Conservation (phyloP, 805 yeast genomes). For the Candida rishiriensis region DNA sequence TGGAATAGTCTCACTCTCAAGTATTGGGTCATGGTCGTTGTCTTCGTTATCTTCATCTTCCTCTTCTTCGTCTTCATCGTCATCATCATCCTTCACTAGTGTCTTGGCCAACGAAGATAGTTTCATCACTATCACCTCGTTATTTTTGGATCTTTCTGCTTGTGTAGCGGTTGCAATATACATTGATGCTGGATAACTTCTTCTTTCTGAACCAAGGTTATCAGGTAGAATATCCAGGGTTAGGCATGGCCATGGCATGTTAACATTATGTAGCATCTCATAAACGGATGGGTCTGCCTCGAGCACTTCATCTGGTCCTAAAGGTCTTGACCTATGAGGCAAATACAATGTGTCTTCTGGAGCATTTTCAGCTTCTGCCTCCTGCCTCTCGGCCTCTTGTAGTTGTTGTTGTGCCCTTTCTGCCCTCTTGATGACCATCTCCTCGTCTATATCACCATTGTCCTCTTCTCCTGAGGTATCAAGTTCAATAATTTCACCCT, state of each 20-base stretch:
- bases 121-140: conserved; percentile 81
- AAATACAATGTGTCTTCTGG: conserved; percentile 51
- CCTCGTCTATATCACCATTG: conserved; percentile 33
- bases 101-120: conserved; percentile 81
- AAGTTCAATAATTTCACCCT: conserved; percentile 80
- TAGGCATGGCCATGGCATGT: conserved; percentile 95
- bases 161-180: conserved; percentile 91
- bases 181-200: conserved; percentile 82
- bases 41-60: conserved; percentile 72
- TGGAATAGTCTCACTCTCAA: conserved; percentile 80
- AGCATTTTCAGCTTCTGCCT: conserved; percentile 29
- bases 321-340: conserved; percentile 84
- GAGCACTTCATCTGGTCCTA: conserved; percentile 92
- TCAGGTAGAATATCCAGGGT: conserved; percentile 90
- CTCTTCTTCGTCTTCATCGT: conserved; percentile 61
- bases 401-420: conserved; percentile 20
- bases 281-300: conserved; percentile 96
- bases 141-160: conserved; percentile 81
- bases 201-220: conserved; percentile 78
- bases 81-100: conserved; percentile 75
- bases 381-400: conserved; percentile 33
- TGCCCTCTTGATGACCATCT: conserved; percentile 11
- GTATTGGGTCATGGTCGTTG: conserved; percentile 70
- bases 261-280: conserved; percentile 92
- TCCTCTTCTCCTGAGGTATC: conserved; percentile 57